Conservation (phyloP, 352 stramenopile species). For the Globisporangium echinulatum region DNA sequence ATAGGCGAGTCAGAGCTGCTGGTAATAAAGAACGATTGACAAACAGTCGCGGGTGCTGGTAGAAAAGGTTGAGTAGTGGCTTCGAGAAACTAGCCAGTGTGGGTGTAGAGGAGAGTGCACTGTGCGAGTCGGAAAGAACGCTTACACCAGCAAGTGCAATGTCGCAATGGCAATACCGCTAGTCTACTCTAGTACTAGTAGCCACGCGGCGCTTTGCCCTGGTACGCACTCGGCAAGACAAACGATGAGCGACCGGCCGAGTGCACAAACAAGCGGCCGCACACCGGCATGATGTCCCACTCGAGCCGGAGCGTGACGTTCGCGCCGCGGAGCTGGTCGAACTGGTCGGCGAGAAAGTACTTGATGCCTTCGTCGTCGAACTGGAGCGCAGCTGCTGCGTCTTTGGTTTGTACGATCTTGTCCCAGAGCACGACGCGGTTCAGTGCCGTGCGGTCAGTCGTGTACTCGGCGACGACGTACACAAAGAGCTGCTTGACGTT, state of each 20-base stretch:
- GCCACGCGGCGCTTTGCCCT: slow-evolving; percentile 43
- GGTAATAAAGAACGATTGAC: too few species aligned
- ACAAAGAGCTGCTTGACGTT: slow-evolving; percentile 89
- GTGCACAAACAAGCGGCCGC: slow-evolving; percentile 69
- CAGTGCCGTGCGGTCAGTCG: slow-evolving; percentile 46
- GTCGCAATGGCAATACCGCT: too few species aligned
- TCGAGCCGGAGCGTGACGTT: slow-evolving; percentile 79
- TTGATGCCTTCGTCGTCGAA: slow-evolving; percentile 68
- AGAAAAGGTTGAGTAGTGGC: too few species aligned
- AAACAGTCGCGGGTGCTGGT: too few species aligned
- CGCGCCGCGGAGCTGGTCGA: slow-evolving; percentile 63
- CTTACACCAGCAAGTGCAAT: too few species aligned
- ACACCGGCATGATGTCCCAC: slow-evolving; percentile 86
- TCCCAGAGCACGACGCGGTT: slow-evolving; percentile 87
- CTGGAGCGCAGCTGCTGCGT: slow-evolving; percentile 34
- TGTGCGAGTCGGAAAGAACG: too few species aligned
- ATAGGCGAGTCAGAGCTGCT: too few species aligned
- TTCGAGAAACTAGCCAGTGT: too few species aligned
- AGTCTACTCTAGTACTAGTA: neutral
- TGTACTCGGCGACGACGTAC: slow-evolving; percentile 82
- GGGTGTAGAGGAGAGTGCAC: too few species aligned
- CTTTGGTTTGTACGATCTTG: slow-evolving; percentile 70
- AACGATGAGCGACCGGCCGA: slow-evolving; percentile 44
- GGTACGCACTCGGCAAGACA: slow-evolving; percentile 52
- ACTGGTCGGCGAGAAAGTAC: slow-evolving; percentile 79